phyloP scores from a whole-genome alignment of 2,329 filamentous ascomycete genomes.

The Paecilomyces dactylethromorphus region DNA sequence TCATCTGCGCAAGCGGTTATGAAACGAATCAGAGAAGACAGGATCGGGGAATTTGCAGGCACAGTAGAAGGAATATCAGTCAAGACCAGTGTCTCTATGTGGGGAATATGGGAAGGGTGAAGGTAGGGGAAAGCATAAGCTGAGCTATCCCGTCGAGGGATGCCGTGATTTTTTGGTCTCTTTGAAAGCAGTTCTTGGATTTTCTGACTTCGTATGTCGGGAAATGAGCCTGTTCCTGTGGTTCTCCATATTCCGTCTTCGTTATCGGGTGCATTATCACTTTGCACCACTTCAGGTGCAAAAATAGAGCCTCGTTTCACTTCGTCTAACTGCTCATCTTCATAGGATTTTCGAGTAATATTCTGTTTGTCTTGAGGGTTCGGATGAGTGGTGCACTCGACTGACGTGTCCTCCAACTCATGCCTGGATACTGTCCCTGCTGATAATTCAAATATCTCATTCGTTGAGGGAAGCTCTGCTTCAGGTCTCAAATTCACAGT shows the following conservation, averaged over 20 bases:
- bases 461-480: constrained; percentile 22
- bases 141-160: constrained; percentile 21
- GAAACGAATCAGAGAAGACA: constrained; percentile 45
- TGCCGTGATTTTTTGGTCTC: constrained; percentile 24
- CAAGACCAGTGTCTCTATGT: constrained; percentile 49
- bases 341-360: constrained; percentile 3
- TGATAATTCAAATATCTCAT: constrained; percentile 30
- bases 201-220: constrained; percentile 20
- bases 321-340: constrained; percentile 25
- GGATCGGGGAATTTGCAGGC: constrained; percentile 33
- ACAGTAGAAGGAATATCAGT: constrained; percentile 49
- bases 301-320: constrained; percentile 36
- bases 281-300: constrained; percentile 40
- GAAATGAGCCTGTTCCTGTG: constrained; percentile 9
- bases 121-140: constrained; percentile 29
- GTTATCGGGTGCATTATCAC: constrained; percentile 10
- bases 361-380: not conserved
- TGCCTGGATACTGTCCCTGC: constrained; percentile 21
- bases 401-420: constrained; percentile 34
- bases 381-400: constrained; percentile 2
- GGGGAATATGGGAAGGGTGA: constrained; percentile 51
- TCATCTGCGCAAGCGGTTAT: constrained; percentile 53
- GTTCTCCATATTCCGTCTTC: constrained; percentile 9
- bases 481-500: constrained; percentile 24
- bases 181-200: constrained; percentile 34